A percentile compares a stretch with the other conserved stretches of the same genome.
Conservation (phyloP, 1,139 yeast genomes). For the Taphrina deformans region DNA sequence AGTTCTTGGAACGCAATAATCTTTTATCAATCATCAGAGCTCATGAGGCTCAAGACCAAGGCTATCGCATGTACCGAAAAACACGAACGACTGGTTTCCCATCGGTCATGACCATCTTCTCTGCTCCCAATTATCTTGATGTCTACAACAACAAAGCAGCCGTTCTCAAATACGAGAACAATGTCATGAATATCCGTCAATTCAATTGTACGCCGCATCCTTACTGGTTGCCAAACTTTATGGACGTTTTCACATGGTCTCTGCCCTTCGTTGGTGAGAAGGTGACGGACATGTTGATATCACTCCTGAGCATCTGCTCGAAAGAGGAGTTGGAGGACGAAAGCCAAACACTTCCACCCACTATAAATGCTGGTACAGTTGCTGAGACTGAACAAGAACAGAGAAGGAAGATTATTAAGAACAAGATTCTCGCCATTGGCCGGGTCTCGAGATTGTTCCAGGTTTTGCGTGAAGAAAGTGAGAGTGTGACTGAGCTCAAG, state of each 20-base stretch:
- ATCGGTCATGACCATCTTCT: slow-evolving; percentile 82
- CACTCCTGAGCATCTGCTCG: slow-evolving; percentile 88
- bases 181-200: slow-evolving; percentile 90
- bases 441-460: slow-evolving; percentile 91
- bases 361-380: slow-evolving; percentile 36
- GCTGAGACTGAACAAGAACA: slow-evolving; percentile 44
- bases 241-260: slow-evolving; percentile 98
- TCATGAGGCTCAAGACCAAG: slow-evolving; percentile 97
- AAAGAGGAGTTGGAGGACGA: slow-evolving; percentile 90
- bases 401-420: slow-evolving; percentile 66
- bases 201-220: slow-evolving; percentile 91
- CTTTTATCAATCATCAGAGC: slow-evolving; percentile 84
- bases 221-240: slow-evolving; percentile 93
- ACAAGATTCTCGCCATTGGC: slow-evolving; percentile 92
- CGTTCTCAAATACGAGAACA: slow-evolving; percentile 78
- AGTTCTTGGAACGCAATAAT: slow-evolving; percentile 75
- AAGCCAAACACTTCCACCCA: slow-evolving; percentile 25
- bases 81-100: slow-evolving; percentile 91
- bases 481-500: slow-evolving; percentile 78
- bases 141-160: slow-evolving; percentile 96
- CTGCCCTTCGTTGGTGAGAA: slow-evolving; percentile 95
- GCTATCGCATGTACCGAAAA: slow-evolving; percentile 80
- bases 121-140: slow-evolving; percentile 95
- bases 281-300: slow-evolving; percentile 89
- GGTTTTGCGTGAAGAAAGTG: slow-evolving; percentile 84